These are phyloP conservation scores for Dorcoceras hygrometricum DNA, from an alignment of 257 asterid species.

Conservation along the genomic window DNA sequence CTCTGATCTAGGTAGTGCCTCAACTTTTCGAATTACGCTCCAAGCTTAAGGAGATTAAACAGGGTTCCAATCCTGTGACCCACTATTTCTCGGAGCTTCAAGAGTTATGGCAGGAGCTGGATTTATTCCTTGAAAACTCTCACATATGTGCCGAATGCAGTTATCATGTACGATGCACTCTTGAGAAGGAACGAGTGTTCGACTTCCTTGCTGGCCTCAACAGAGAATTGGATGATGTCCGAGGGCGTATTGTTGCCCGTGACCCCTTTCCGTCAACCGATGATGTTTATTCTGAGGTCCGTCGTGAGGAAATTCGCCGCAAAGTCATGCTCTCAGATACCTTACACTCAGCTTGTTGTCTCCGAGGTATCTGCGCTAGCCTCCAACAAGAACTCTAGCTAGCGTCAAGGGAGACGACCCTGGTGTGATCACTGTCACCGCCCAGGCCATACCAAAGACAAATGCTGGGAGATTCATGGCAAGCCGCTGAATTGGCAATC, in stretches of 20 bases:
- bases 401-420: too few species aligned
- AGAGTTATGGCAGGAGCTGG: neutral
- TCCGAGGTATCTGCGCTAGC: too few species aligned
- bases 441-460: too few species aligned
- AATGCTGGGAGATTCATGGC: too few species aligned
- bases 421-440: too few species aligned
- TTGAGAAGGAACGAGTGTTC: neutral
- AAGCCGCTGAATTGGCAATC: neutral
- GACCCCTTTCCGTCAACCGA: neutral
- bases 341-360: too few species aligned
- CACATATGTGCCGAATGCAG: neutral
- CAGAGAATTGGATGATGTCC: neutral
- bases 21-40: neutral
- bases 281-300: neutral
- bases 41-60: neutral
- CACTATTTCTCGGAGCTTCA: neutral
- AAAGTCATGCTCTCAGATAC: neutral
- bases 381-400: too few species aligned
- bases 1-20: neutral
- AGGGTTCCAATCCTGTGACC: neutral
- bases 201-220: neutral
- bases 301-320: neutral
- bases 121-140: neutral
- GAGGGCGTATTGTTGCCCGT: neutral
- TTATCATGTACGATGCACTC: neutral